Evolutionary conservation across 2,329 filamentous ascomycete genomes (phyloP).

Genomic region (Helicocarpus griseus): DNA sequence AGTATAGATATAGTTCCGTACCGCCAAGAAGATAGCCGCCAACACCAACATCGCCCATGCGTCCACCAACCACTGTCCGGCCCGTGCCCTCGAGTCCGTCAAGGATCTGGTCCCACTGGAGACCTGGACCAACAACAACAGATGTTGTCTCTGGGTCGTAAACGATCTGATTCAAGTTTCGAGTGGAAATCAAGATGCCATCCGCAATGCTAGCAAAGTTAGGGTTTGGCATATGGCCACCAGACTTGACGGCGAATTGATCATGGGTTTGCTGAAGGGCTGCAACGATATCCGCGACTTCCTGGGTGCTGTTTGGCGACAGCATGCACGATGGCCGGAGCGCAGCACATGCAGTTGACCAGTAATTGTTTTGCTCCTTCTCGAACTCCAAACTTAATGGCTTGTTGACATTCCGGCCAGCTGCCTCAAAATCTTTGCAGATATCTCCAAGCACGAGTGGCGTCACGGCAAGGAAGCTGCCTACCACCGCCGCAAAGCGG

Average conservation of each 20-base stretch:
- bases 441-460: neutral
- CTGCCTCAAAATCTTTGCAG: neutral
- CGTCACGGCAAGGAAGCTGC: neutral
- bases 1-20: constrained; percentile 45
- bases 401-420: constrained; percentile 1
- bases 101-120: constrained; percentile 26
- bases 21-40: constrained; percentile 39
- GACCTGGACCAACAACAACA: constrained; percentile 29
- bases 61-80: constrained; percentile 33
- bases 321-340: constrained; percentile 37
- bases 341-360: constrained; percentile 1
- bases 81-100: constrained; percentile 22
- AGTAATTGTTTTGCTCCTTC: constrained; percentile 5
- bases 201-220: constrained; percentile 38
- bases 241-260: constrained; percentile 47
- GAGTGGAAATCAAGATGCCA: constrained; percentile 37
- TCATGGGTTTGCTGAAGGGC: constrained; percentile 41
- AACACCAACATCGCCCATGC: constrained; percentile 39
- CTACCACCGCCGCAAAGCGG: neutral
- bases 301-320: constrained; percentile 38
- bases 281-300: constrained; percentile 45
- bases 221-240: constrained; percentile 39
- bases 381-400: constrained; percentile 2
- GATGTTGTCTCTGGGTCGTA: constrained; percentile 30
- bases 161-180: constrained; percentile 30